phyloP scores from a whole-genome alignment of 495 filamentous ascomycete species.

The Gamarada debralockiae region DNA sequence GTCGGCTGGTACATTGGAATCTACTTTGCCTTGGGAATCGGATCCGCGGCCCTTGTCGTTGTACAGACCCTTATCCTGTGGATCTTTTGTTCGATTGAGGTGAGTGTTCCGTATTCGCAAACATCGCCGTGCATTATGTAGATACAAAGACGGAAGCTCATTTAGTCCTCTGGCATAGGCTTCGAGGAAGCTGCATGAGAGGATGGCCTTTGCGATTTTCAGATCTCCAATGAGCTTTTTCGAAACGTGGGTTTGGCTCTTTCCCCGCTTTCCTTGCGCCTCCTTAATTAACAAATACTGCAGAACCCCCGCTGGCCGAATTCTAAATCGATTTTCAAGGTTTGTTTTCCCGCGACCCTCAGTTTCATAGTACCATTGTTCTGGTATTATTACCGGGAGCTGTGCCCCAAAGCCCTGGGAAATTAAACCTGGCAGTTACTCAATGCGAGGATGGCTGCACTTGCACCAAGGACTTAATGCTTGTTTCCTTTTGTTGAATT shows the following conservation, averaged over 20 bases:
- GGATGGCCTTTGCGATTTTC: conserved; percentile 98
- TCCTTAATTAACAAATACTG: conserved; percentile 5
- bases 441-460: no score
- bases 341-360: conserved; percentile 31
- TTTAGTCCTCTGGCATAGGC: conserved; percentile 47
- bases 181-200: conserved; percentile 92
- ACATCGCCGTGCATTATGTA: conserved; percentile 13
- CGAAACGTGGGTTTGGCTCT: conserved; percentile 53
- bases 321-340: conserved; percentile 96
- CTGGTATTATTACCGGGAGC: not conserved
- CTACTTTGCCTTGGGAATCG: conserved; percentile 91
- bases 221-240: conserved; percentile 99
- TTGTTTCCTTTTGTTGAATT: no score
- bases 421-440: not conserved
- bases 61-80: conserved; percentile 92
- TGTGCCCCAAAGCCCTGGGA: not conserved
- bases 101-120: conserved; percentile 7
- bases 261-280: not conserved
- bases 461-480: no score
- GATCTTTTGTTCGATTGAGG: conserved; percentile 98
- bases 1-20: conserved; percentile 90
- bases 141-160: conserved; percentile 17
- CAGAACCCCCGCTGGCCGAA: conserved; percentile 85
- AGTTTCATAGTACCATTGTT: conserved; percentile 2
- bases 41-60: conserved; percentile 81